Base-by-base conservation (phyloP, 2,329 filamentous ascomycete genomes). In the Penicillium sp. region DNA sequence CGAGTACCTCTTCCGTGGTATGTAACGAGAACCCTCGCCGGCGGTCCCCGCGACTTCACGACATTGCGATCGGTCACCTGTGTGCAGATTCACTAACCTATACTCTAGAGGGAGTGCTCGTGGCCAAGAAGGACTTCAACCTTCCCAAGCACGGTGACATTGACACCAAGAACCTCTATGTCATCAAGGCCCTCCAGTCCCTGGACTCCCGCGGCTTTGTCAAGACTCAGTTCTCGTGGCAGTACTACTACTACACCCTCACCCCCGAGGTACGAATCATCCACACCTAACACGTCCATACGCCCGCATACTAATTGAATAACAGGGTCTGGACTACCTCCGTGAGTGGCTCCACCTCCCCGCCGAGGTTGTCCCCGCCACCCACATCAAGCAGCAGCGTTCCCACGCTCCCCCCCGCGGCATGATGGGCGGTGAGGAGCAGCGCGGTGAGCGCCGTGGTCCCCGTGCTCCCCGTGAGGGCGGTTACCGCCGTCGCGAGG, bases 171-270 rank as follows among this genome's bases (percentile, higher is more conserved):
- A 99, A 99, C 88, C 91, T 99, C 75, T 97, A 82, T 81, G 93
- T 97, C 80, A 91, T 99, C 87, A 99, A 99, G 88, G 94, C 94
- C 76, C 89, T 87, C 83, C 94, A 99, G 86, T 99, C 94, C 67
- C 88, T 99, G 77, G 96, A 88, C 84, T 97, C 92, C 72, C 93
- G 94, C 79, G 93, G 93, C 79, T 97, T 91, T 82, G 87, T 99
- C 83, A 99, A 99, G 91, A 99, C 94, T 74, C 94, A 95, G 82
- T 99, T 99, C 90, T 96, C 92, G 70, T 96, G 92, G 92, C 92
- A 96, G 84, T 96, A 92, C 87, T 96, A 97, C 89, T 99, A 99
- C 90, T 99, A 99, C 89, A 97, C 94, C 82, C 89, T 99, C 82
- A 97, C 93, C 79, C 91, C 92, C 77, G 92, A 97, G 71, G 68